A percentile compares a stretch with the other conserved stretches of the same genome.
Conservation (phyloP, 768 basidiomycete genomes). For the Sporobolomyces phaffii region DNA sequence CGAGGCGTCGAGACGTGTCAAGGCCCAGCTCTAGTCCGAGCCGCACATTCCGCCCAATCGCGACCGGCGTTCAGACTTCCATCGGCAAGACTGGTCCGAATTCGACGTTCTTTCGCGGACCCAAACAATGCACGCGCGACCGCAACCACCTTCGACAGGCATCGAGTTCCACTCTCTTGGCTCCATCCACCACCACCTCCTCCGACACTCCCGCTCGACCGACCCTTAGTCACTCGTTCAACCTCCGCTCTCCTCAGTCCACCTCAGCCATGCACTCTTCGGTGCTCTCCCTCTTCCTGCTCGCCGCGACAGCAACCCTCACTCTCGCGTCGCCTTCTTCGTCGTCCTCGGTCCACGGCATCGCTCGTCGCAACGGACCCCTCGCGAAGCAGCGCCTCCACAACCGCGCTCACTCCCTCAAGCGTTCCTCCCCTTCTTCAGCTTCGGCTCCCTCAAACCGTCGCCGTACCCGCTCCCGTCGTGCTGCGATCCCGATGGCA, state of each 20-base stretch:
- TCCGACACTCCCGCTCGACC: not conserved
- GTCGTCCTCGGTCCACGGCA: not conserved
- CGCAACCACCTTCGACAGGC: not conserved
- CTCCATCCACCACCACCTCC: not conserved
- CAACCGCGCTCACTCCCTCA: conserved; percentile 10
- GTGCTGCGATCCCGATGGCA: not conserved
- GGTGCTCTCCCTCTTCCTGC: not conserved
- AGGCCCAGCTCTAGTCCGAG: not conserved
- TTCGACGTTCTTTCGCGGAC: not conserved
- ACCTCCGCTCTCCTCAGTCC: not conserved
- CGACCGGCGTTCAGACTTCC: not conserved
- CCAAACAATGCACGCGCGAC: not conserved
- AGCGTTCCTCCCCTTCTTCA: not conserved
- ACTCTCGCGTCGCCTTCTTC: not conserved
- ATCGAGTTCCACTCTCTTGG: not conserved
- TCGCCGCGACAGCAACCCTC: not conserved
- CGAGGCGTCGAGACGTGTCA: not conserved
- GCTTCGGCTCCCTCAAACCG: not conserved
- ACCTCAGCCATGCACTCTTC: conserved; percentile 7
- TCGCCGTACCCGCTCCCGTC: conserved; percentile 1
- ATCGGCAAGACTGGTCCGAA: not conserved
- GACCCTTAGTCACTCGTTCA: conserved; percentile 2
- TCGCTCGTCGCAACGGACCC: conserved; percentile 12
- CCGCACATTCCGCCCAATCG: not conserved
- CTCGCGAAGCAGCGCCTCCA: conserved; percentile 23